Evolutionary conservation across 2,329 filamentous ascomycete genomes (phyloP).

Genomic region (Aspergillus sp.): DNA sequence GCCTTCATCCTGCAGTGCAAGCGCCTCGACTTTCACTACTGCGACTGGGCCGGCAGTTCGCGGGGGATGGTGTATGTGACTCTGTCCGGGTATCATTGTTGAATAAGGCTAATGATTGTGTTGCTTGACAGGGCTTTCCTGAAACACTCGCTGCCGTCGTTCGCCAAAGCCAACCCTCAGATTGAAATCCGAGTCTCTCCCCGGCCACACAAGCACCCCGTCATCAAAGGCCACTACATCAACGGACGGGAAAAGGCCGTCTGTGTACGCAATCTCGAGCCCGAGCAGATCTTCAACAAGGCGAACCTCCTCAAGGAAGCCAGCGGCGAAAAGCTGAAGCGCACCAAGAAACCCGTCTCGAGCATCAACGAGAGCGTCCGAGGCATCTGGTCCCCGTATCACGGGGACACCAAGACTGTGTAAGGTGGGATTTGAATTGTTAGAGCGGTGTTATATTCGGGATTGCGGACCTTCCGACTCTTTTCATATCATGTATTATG

Average conservation of each 20-base stretch:
- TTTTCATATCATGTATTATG: conserved; percentile 30
- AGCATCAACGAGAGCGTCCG: conserved; percentile 64
- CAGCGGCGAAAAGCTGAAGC: conserved; percentile 50
- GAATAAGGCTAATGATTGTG: neutral
- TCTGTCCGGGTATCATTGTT: neutral
- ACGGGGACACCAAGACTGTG: conserved; percentile 53
- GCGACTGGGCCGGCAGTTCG: conserved; percentile 92
- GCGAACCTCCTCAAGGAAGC: conserved; percentile 49
- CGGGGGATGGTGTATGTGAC: conserved; percentile 81
- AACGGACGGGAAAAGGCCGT: conserved; percentile 83
- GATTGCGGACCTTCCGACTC: conserved; percentile 10
- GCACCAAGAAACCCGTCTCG: conserved; percentile 56
- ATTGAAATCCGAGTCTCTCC: conserved; percentile 92
- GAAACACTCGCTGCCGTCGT: conserved; percentile 68
- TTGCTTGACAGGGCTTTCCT: conserved; percentile 67
- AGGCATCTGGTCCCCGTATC: conserved; percentile 64
- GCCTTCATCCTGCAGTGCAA: conserved; percentile 98
- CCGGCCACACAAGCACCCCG: conserved; percentile 82
- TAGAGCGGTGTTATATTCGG: conserved; percentile 17
- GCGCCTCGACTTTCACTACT: conserved; percentile 93
- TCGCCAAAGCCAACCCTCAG: conserved; percentile 77
- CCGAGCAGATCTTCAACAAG: conserved; percentile 78
- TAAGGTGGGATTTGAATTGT: conserved; percentile 27
- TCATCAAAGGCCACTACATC: conserved; percentile 87
- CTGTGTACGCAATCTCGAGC: conserved; percentile 83